Evolutionary conservation across 129 eudicot genomes (phyloP).

Genomic region (Lactuca sativa): DNA sequence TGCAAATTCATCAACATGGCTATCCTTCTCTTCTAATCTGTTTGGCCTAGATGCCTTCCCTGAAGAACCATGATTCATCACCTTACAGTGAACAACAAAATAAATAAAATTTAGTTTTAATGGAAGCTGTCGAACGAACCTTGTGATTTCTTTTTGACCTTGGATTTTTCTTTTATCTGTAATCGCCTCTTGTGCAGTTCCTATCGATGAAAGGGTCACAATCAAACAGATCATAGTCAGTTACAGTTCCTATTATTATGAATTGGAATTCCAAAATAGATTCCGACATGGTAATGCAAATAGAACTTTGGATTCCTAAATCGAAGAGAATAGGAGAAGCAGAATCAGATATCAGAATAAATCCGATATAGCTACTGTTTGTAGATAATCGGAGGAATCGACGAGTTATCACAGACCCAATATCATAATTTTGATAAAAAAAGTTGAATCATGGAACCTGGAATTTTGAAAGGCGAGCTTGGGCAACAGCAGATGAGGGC

Average conservation of each 20-base stretch:
- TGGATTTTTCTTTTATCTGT: slow-evolving; percentile 62
- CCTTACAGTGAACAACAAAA: not conserved
- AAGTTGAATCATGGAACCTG: slow-evolving; percentile 31
- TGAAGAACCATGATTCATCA: slow-evolving; percentile 9
- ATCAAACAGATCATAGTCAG: slow-evolving; percentile 6
- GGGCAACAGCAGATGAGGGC: slow-evolving; percentile 35
- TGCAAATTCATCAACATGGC: slow-evolving; percentile 21
- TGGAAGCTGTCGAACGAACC: slow-evolving; percentile 29
- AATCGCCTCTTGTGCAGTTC: slow-evolving; percentile 85
- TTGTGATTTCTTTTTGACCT: slow-evolving; percentile 51
- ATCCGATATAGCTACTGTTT: not conserved
- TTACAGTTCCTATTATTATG: not conserved
- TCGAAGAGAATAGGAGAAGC: not conserved
- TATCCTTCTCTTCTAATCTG: slow-evolving; percentile 30
- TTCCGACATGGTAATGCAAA: not conserved
- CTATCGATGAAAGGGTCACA: slow-evolving; percentile 28
- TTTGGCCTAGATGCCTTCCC: slow-evolving; percentile 29
- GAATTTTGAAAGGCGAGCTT: slow-evolving; percentile 53
- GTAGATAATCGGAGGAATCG: not conserved
- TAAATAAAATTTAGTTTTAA: not conserved
- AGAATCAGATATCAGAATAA: slow-evolving; percentile 1
- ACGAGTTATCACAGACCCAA: not conserved
- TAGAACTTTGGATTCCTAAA: not conserved
- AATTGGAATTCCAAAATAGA: not conserved
- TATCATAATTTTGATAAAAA: not conserved